These are phyloP conservation scores for Scedosporium boydii DNA, from an alignment of 2,329 filamentous ascomycete species.

Conservation along the genomic window DNA sequence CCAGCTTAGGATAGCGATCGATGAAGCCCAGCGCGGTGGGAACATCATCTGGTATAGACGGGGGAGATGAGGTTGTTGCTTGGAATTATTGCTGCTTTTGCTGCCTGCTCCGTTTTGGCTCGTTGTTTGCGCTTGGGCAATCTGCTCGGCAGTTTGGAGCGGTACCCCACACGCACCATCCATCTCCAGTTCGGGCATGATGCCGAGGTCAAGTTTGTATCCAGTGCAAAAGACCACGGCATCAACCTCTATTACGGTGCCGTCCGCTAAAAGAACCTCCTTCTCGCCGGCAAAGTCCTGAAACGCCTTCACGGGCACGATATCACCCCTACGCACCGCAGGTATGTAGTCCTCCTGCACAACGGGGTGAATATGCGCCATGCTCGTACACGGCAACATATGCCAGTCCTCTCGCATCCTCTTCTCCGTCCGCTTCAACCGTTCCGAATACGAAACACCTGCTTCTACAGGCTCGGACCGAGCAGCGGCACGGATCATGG, in stretches of 20 bases:
- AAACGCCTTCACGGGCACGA: conserved; percentile 19
- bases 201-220: conserved; percentile 14
- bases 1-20: conserved; percentile 23
- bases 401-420: conserved; percentile 15
- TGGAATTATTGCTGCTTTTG: neutral
- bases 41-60: conserved; percentile 30
- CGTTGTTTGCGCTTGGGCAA: neutral
- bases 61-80: neutral
- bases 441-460: neutral
- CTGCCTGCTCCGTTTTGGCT: neutral
- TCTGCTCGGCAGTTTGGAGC: neutral
- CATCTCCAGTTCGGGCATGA: conserved; percentile 2
- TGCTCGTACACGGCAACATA: conserved; percentile 17
- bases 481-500: neutral
- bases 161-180: neutral
- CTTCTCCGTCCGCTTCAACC: conserved; percentile 2
- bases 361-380: conserved; percentile 16
- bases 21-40: conserved; percentile 25
- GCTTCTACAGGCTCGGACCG: neutral
- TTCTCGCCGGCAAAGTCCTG: conserved; percentile 14
- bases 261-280: conserved; percentile 16
- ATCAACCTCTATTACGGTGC: conserved; percentile 15
- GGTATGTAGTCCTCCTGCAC: conserved; percentile 16
- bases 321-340: conserved; percentile 16
- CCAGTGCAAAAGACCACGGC: conserved; percentile 20